Evolutionary conservation across 2,329 filamentous ascomycete genomes (phyloP).

Genomic region (Alternaria arborescens): DNA sequence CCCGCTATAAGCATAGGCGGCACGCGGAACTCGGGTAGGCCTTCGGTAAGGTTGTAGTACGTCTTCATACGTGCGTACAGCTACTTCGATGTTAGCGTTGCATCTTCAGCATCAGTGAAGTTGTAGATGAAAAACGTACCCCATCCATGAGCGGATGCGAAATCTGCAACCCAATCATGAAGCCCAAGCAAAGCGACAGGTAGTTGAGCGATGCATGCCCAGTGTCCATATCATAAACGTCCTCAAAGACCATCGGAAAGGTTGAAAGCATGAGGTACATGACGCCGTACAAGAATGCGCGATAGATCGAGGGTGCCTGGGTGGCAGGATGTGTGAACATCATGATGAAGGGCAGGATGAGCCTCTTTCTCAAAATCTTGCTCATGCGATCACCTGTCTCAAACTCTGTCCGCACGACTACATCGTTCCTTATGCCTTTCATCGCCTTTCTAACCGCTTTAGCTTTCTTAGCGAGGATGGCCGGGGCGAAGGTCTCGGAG

Average conservation of each 20-base stretch:
- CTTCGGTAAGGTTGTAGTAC: constrained; percentile 36
- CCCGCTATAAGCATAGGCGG: constrained; percentile 65
- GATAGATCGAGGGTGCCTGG: constrained; percentile 64
- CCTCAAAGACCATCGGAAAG: constrained; percentile 66
- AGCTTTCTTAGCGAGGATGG: constrained; percentile 57
- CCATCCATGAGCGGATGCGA: constrained; percentile 59
- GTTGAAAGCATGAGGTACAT: constrained; percentile 71
- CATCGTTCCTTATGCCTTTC: constrained; percentile 32
- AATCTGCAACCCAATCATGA: constrained; percentile 57
- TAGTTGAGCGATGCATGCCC: constrained; percentile 70
- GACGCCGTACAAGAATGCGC: constrained; percentile 67
- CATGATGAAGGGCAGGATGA: constrained; percentile 57
- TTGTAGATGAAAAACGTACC: constrained; percentile 18
- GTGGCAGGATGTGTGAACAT: constrained; percentile 67
- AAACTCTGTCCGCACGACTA: constrained; percentile 49
- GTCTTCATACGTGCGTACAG: constrained; percentile 37
- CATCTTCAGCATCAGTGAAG: background rate
- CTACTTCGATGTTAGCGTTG: constrained; percentile 13
- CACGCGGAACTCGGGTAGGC: constrained; percentile 55
- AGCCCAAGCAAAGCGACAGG: constrained; percentile 68
- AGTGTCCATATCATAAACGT: constrained; percentile 63
- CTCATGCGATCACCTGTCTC: constrained; percentile 43
- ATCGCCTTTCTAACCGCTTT: constrained; percentile 56
- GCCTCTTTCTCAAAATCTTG: constrained; percentile 37
- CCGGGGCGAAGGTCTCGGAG: constrained; percentile 58